Base-by-base conservation (phyloP, 805 yeast genomes). In the Hanseniaspora thailandica region DNA sequence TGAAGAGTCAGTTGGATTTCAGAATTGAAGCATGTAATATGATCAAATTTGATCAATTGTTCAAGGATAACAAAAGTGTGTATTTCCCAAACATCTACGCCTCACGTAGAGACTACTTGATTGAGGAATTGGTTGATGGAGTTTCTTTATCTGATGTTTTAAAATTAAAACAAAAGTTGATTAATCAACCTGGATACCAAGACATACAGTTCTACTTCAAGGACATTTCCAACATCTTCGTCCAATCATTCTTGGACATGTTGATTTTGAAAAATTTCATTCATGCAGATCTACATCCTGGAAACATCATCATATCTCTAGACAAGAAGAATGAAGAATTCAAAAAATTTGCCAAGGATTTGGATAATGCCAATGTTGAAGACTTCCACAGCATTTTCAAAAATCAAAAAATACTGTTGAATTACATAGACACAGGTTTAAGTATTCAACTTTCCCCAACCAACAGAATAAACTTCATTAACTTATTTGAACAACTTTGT, bases 201-300 rank as follows among this genome's bases (percentile, higher is more conserved):
- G 19, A 26, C 13, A 41, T 49, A 6, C 47, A 49, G n/a, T 49
- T 30, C 25, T 40, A 49, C 22, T 49, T 49, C 12, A 41, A 41
- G 19, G 53, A 49, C 22, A 41, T 49, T 25, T 41, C 47, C 7
- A 49, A 85, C 61, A 83, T 84, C 57, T 85, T 95, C 8, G 77
- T 93, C 23, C 95, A 93, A 64, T 85, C 97, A 4, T 93, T 93
- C 61, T 71, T 93, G 57, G 84, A 88, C 61, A 93, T 93, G 99
- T 72, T 93, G 57, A 83, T 93, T 49, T 68, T 90, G 52, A 95
- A 93, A 69, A 89, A 93, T 65, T 93, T 93, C 66, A 86, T 89
- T 43, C 99, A 93, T 66, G 90, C 97, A 0, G 99, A 93, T 69
- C 72, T 93, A 55, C 99, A 93, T 60, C 97, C 98, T 0, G 99